phyloP scores from a whole-genome alignment of 331 rosid genomes.

The Acacia pycnantha region DNA sequence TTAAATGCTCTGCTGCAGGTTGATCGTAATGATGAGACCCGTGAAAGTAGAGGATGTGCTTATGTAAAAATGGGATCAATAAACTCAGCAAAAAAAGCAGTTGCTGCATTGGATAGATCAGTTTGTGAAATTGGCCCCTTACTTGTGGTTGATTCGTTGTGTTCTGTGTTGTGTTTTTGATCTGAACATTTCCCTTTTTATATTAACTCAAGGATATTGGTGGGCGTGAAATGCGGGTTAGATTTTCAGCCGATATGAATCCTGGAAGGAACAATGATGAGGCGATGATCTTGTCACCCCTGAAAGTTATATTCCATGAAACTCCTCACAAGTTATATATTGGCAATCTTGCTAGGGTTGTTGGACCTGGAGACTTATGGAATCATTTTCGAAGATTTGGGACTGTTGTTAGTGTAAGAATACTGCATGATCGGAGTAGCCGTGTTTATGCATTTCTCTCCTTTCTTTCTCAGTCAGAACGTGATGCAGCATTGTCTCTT shows the following conservation, averaged over 20 bases:
- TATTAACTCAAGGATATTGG: constrained; percentile 56
- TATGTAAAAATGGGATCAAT: constrained; percentile 61
- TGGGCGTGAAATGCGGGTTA: constrained; percentile 74
- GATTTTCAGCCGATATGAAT: constrained; percentile 66
- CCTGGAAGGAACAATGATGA: constrained; percentile 39
- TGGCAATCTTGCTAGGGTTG: constrained; percentile 62
- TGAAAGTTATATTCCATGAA: constrained; percentile 53
- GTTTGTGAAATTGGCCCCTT: constrained; percentile 29
- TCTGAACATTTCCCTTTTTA: not conserved
- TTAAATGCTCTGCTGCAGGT: constrained; percentile 40
- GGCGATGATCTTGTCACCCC: constrained; percentile 44
- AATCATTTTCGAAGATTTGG: constrained; percentile 60
- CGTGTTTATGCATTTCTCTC: constrained; percentile 69
- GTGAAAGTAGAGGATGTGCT: constrained; percentile 63
- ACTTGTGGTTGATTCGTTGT: not conserved
- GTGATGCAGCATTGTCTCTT: constrained; percentile 52
- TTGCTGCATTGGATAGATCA: constrained; percentile 41
- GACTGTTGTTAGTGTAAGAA: constrained; percentile 59
- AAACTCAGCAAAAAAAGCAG: constrained; percentile 50
- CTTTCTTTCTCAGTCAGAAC: constrained; percentile 54
- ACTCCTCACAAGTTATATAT: constrained; percentile 66
- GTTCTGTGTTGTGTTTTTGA: not conserved
- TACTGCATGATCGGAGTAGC: constrained; percentile 56
- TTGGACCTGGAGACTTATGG: constrained; percentile 53
- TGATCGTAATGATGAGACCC: constrained; percentile 54